These are phyloP conservation scores for Rhizophagus clarus DNA, from an alignment of 192 early-diverging fungal genomes.

Conservation along the genomic window DNA sequence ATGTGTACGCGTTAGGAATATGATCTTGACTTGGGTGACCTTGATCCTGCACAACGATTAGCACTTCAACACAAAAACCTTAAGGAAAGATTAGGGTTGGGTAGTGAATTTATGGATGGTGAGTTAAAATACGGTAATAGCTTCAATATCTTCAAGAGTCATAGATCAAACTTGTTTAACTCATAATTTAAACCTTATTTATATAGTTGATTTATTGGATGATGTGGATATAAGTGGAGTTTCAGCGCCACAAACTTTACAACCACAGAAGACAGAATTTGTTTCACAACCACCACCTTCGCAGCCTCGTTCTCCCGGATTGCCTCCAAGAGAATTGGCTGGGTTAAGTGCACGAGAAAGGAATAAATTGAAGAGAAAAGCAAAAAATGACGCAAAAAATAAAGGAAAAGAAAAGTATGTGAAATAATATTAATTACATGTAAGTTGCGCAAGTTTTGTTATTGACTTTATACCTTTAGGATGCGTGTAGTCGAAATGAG, in stretches of 20 bases:
- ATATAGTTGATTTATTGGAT: conserved; percentile 78
- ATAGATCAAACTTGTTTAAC: background rate
- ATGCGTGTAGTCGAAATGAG: conserved; percentile 51
- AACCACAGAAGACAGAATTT: conserved; percentile 35
- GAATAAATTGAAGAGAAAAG: conserved; percentile 86
- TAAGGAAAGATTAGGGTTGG: conserved; percentile 81
- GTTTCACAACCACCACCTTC: conserved; percentile 36
- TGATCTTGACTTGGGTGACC: conserved; percentile 75
- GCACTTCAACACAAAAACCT: conserved; percentile 82
- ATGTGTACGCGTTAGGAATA: conserved; percentile 62
- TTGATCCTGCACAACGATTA: conserved; percentile 83
- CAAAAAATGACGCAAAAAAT: conserved; percentile 75
- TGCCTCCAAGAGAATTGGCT: conserved; percentile 57
- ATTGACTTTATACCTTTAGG: conserved; percentile 31
- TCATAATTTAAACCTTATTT: background rate
- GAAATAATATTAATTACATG: background rate
- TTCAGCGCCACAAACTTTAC: conserved; percentile 33
- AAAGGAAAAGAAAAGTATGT: conserved; percentile 74
- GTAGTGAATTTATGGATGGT: conserved; percentile 86
- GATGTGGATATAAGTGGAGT: conserved; percentile 71
- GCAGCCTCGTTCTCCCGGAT: conserved; percentile 34
- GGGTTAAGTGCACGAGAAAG: conserved; percentile 89
- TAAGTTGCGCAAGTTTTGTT: background rate
- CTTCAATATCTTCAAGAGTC: background rate
- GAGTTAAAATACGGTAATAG: conserved; percentile 17